Conservation (phyloP, 345 rosid genomes). For the Syzygium grande region DNA sequence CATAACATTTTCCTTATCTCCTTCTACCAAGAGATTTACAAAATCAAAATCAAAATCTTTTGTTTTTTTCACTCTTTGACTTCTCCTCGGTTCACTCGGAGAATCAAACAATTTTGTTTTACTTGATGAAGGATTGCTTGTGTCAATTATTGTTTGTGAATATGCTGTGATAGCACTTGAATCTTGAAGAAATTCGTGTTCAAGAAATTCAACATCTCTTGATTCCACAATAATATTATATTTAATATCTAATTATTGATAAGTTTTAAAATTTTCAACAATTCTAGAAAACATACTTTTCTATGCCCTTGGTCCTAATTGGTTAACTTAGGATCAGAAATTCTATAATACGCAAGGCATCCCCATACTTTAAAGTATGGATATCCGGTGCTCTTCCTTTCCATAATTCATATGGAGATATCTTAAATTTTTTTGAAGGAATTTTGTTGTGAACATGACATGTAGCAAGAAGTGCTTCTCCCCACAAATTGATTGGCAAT, state of each 20-base stretch:
- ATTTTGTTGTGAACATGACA: not conserved
- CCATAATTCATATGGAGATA: not conserved
- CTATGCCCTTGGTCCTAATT: not conserved
- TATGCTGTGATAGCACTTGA: not conserved
- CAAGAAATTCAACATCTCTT: too few species aligned
- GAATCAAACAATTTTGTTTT: too few species aligned
- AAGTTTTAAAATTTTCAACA: not conserved
- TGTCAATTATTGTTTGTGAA: too few species aligned
- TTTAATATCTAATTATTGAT: not conserved
- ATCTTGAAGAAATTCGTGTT: not conserved
- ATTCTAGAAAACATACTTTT: not conserved
- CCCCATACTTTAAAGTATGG: too few species aligned
- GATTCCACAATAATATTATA: not conserved
- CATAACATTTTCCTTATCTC: not conserved
- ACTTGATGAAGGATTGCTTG: too few species aligned
- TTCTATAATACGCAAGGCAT: not conserved
- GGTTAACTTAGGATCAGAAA: not conserved
- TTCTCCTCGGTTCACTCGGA: not conserved
- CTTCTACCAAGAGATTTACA: not conserved
- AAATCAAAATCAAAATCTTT: not conserved
- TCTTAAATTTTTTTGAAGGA: not conserved
- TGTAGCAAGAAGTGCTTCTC: not conserved
- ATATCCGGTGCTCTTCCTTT: not conserved
- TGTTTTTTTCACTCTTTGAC: not conserved
- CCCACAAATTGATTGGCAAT: too few species aligned